These are phyloP conservation scores for Pichia sporocuriosa DNA, from an alignment of 805 yeast species.

Conservation along the genomic window DNA sequence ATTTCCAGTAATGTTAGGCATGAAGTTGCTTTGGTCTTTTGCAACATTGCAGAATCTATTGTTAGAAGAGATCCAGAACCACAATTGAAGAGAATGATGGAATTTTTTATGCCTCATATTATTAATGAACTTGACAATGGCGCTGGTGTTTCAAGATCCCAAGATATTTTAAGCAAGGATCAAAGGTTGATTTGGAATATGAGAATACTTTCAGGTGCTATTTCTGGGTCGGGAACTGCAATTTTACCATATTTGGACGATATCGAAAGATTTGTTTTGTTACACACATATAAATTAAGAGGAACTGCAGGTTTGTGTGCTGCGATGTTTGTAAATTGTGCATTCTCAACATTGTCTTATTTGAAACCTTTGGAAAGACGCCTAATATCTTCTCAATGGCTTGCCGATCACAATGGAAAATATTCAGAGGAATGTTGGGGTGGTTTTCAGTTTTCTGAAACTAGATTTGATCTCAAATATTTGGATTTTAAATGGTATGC, in stretches of 20 bases:
- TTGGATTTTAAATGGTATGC: constrained; percentile 67
- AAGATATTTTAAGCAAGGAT: constrained; percentile 71
- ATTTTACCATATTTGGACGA: constrained; percentile 40
- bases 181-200: constrained; percentile 66
- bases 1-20: constrained; percentile 53
- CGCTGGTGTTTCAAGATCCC: constrained; percentile 68
- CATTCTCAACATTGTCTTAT: constrained; percentile 56
- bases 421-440: constrained; percentile 63
- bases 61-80: constrained; percentile 54
- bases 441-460: constrained; percentile 52
- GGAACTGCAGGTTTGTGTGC: constrained; percentile 61
- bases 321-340: constrained; percentile 53
- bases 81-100: constrained; percentile 39
- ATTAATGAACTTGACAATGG: constrained; percentile 69
- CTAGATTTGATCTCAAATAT: constrained; percentile 42
- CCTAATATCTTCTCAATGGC: constrained; percentile 42
- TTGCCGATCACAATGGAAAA: constrained; percentile 29
- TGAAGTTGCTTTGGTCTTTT: constrained; percentile 58
- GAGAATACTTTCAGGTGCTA: constrained; percentile 59
- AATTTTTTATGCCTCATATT: constrained; percentile 44
- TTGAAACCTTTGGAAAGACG: constrained; percentile 52
- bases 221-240: constrained; percentile 58
- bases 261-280: constrained; percentile 42
- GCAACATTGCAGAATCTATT: constrained; percentile 66
- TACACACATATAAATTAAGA: constrained; percentile 32